A percentile compares a stretch with the other conserved stretches of the same genome.
Evolutionary conservation across 2,329 filamentous ascomycete genomes (phyloP).

Genomic region (Zymoseptoria passerinii): DNA sequence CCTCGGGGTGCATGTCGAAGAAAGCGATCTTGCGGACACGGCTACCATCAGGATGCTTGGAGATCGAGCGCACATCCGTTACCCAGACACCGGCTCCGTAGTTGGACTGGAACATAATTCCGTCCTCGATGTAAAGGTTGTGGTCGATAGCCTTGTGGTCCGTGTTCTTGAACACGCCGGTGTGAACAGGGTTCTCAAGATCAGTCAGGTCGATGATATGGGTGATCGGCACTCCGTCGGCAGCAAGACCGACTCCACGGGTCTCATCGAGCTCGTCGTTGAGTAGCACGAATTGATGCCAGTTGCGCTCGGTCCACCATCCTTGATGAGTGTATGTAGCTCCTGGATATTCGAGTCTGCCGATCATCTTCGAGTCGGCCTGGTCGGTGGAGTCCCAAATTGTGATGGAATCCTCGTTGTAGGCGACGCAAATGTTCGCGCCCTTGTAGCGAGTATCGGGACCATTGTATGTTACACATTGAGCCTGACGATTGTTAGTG

Average conservation of each 20-base stretch:
- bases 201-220: conserved; percentile 44
- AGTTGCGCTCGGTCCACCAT: conserved; percentile 36
- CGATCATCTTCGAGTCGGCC: conserved; percentile 38
- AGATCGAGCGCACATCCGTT: conserved; percentile 29
- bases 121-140: conserved; percentile 35
- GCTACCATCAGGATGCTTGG: conserved; percentile 37
- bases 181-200: conserved; percentile 35
- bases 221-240: conserved; percentile 40
- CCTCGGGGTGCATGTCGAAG: conserved; percentile 46
- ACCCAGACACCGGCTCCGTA: conserved; percentile 31
- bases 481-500: conserved; percentile 21
- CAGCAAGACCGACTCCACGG: conserved; percentile 36
- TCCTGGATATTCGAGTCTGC: conserved; percentile 48
- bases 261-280: conserved; percentile 48
- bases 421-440: conserved; percentile 44
- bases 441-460: conserved; percentile 39
- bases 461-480: conserved; percentile 44
- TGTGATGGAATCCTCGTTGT: conserved; percentile 43
- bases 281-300: conserved; percentile 40
- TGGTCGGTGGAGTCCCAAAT: conserved; percentile 41
- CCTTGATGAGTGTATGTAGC: conserved; percentile 54
- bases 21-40: conserved; percentile 40
- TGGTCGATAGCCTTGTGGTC: conserved; percentile 33
- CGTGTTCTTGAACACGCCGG: conserved; percentile 31
- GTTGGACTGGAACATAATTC: conserved; percentile 30